Evolutionary conservation across 768 basidiomycete genomes (phyloP), one percentile per base, ranked within the genome.

Genomic region (Boletus insuetus): DNA sequence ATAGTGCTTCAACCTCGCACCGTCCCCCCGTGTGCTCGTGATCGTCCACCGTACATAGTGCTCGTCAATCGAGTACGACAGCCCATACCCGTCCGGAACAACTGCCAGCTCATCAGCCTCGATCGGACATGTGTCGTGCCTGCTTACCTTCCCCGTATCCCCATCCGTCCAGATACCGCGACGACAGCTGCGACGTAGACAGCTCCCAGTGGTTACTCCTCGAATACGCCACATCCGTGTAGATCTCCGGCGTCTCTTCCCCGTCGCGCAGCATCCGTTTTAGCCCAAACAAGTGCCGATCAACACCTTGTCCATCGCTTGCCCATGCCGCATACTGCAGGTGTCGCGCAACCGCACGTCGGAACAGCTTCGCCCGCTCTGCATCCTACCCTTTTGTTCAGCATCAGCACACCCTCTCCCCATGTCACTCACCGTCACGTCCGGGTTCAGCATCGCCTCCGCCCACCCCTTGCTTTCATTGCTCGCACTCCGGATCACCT

Each of bases 241-340:
- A 95, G 3, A 97, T 75, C 58, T 72, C 82, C 1, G 91, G 95
- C 35, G 86, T 57, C 34, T 74, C 64, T 71, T 98, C 95, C 29
- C 85, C 90, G 11, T 83, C 81, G 49, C 78, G 75, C 45, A 98
- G 61, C 63, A 91, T 75, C 77, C 86, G 89, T 77, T 91, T 95
- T 62, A 99, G 74, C 9, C 95, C 97, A 71, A 95, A 98, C 56
- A 98, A 75, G 72, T 99, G 97, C 34, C 96, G 80, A 72, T 98
- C 96, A 20, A 99, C 93, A 43, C 95, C 97, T 70, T 91, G 86
- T 1, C 89, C 97, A 57, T 96, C 91, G 2, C 94, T 91, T 1
- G 96, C 95, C 89, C 93, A 95, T 3, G 81, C 77, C 3, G 89
- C 83, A 68, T 98, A 98, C 71, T 89, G 81, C 61, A 91, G 77